phyloP scores from a whole-genome alignment of 2,329 filamentous ascomycete genomes.

The Macroventuria anomochaeta region DNA sequence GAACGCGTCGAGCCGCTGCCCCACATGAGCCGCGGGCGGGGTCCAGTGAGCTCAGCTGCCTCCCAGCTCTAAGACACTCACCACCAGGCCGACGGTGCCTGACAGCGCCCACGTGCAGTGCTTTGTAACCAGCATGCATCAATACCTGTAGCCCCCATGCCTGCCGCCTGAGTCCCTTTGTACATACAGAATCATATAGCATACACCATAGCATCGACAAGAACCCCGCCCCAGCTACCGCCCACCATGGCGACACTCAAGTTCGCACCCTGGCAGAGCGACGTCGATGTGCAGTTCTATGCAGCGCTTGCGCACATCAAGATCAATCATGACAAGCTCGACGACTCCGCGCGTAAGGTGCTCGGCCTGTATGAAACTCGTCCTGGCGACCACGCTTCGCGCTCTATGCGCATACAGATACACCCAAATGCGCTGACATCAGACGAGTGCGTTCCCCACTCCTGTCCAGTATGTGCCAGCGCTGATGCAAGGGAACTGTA shows the following conservation, averaged over 20 bases:
- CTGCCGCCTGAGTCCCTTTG: slow-evolving; percentile 10
- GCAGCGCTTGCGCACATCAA: slow-evolving; percentile 89
- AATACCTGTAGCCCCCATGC: slow-evolving; percentile 28
- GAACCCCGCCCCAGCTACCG: slow-evolving; percentile 2
- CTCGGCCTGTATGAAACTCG: slow-evolving; percentile 90
- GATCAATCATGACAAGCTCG: slow-evolving; percentile 95
- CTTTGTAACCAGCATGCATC: slow-evolving; percentile 11
- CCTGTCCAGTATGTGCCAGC: not conserved
- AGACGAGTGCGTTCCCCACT: slow-evolving; percentile 69
- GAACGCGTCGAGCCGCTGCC: slow-evolving; percentile 31
- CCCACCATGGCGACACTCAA: slow-evolving; percentile 59
- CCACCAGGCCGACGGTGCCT: slow-evolving; percentile 27
- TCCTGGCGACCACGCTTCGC: slow-evolving; percentile 70
- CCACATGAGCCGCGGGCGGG: slow-evolving; percentile 12
- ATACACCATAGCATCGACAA: slow-evolving; percentile 1
- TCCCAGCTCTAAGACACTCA: slow-evolving; percentile 28
- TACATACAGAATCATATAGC: not conserved
- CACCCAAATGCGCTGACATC: slow-evolving; percentile 84
- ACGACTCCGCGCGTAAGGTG: slow-evolving; percentile 87
- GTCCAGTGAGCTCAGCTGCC: slow-evolving; percentile 8
- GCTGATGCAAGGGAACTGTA: slow-evolving; percentile 24
- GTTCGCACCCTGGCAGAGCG: slow-evolving; percentile 90
- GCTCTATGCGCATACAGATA: slow-evolving; percentile 88
- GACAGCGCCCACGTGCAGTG: slow-evolving; percentile 32
- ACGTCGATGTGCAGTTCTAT: slow-evolving; percentile 96